These are phyloP conservation scores for Yamadazyma sp. DNA, from an alignment of 1,139 yeast genomes.

Conservation along the genomic window DNA sequence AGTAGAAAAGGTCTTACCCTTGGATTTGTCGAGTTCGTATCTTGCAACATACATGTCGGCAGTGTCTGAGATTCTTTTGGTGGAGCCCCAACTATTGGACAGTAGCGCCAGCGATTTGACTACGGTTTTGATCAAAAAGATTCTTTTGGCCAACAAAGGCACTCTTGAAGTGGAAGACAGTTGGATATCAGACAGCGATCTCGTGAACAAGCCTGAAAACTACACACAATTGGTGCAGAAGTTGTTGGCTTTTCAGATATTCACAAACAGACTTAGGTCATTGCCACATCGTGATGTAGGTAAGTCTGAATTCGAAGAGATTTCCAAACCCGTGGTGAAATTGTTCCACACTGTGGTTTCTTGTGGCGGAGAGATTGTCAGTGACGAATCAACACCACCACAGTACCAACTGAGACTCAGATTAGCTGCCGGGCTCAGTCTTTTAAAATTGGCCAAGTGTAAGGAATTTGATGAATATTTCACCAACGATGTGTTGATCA, in stretches of 20 bases:
- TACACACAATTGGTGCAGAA: slow-evolving; percentile 42
- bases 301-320: slow-evolving; percentile 28
- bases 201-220: slow-evolving; percentile 26
- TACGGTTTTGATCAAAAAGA: slow-evolving; percentile 56
- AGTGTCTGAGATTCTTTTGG: slow-evolving; percentile 60
- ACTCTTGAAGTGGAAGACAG: slow-evolving; percentile 18
- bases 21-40: slow-evolving; percentile 32
- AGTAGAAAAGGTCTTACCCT: slow-evolving; percentile 49
- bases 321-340: slow-evolving; percentile 65
- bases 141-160: slow-evolving; percentile 51
- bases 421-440: slow-evolving; percentile 63
- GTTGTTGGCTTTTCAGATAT: slow-evolving; percentile 54
- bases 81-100: slow-evolving; percentile 52
- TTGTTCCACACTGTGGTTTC: slow-evolving; percentile 65
- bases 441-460: slow-evolving; percentile 63
- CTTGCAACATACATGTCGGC: slow-evolving; percentile 61
- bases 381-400: slow-evolving; percentile 58
- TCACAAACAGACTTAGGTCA: slow-evolving; percentile 63
- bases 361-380: slow-evolving; percentile 80
- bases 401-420: slow-evolving; percentile 61
- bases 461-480: slow-evolving; percentile 55
- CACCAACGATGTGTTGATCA: slow-evolving; percentile 50
- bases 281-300: slow-evolving; percentile 32
- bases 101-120: slow-evolving; percentile 59
- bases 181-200: slow-evolving; percentile 53